These are phyloP conservation scores for Clohesyomyces aquaticus DNA, from an alignment of 495 filamentous ascomycete genomes.

Conservation along the genomic window DNA sequence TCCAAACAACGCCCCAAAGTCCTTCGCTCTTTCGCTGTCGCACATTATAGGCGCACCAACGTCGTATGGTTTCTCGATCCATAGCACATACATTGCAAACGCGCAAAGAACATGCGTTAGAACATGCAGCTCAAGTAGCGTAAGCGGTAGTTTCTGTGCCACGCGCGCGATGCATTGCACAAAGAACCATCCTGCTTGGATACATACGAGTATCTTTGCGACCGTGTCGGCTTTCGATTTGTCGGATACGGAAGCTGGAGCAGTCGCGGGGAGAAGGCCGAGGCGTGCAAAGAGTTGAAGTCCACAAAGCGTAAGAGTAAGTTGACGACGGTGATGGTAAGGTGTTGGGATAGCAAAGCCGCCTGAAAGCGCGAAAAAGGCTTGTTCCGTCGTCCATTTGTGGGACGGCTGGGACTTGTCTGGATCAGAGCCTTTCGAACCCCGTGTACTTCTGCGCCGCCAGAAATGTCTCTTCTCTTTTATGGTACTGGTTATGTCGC, in stretches of 20 bases:
- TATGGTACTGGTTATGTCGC: background rate
- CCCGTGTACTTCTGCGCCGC: too few relatives aligned
- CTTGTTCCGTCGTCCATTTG: slow-evolving; percentile 32
- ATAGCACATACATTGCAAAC: slow-evolving; percentile 47
- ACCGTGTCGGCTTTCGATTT: slow-evolving; percentile 47
- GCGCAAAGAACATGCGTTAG: slow-evolving; percentile 47
- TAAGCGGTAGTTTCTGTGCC: slow-evolving; percentile 39
- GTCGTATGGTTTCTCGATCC: slow-evolving; percentile 49
- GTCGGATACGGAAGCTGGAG: slow-evolving; percentile 33
- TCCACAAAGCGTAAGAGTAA: slow-evolving; percentile 42
- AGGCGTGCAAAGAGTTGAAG: slow-evolving; percentile 35
- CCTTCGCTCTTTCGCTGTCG: slow-evolving; percentile 15
- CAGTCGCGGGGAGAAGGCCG: slow-evolving; percentile 30
- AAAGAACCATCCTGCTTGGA: slow-evolving; percentile 50
- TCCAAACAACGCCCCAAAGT: slow-evolving; percentile 27
- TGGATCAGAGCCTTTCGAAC: too few relatives aligned
- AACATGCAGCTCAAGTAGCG: slow-evolving; percentile 48
- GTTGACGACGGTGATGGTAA: background rate
- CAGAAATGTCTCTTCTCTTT: too few relatives aligned
- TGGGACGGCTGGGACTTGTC: background rate
- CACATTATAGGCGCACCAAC: slow-evolving; percentile 11
- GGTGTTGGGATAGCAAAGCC: slow-evolving; percentile 26
- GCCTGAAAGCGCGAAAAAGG: slow-evolving; percentile 34
- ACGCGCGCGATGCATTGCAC: slow-evolving; percentile 44
- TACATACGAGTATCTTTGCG: slow-evolving; percentile 46